phyloP scores from a whole-genome alignment of 495 filamentous ascomycete genomes.

The Daldinia loculata region DNA sequence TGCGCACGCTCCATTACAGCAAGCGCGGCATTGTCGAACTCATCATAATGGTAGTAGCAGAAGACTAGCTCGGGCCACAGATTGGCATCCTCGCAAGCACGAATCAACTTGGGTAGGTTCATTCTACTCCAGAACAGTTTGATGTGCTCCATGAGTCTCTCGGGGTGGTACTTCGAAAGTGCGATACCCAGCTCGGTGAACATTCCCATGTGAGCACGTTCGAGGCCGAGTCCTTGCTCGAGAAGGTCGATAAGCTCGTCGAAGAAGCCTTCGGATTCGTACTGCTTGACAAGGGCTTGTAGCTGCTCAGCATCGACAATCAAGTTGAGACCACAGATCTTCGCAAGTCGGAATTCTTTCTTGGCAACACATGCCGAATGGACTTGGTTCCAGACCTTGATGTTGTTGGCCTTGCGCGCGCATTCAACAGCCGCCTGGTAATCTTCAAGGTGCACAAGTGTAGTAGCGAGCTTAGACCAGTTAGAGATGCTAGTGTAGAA shows the following conservation, averaged over 20 bases:
- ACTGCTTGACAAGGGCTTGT: constrained; percentile 91
- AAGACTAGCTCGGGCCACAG: constrained; percentile 99
- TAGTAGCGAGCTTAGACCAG: constrained; percentile 99
- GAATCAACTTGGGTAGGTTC: constrained; percentile 98
- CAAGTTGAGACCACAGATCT: constrained; percentile 98
- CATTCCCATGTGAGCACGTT: constrained; percentile 85
- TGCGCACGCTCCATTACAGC: constrained; percentile 99
- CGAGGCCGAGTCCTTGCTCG: constrained; percentile 93
- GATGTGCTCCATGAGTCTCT: constrained; percentile 97
- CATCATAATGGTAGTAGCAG: constrained; percentile 98
- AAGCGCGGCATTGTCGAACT: constrained; percentile 97
- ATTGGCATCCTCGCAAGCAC: constrained; percentile 92
- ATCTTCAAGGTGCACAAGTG: constrained; percentile 92
- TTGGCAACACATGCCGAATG: constrained; percentile 96
- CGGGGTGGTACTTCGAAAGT: constrained; percentile 94
- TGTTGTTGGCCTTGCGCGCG: constrained; percentile 98
- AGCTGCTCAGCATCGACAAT: constrained; percentile 99
- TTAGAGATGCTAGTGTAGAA: constrained; percentile 99
- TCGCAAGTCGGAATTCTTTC: constrained; percentile 98
- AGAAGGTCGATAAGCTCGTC: constrained; percentile 95
- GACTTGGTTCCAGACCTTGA: constrained; percentile 99
- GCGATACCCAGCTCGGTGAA: constrained; percentile 97
- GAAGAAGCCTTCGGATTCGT: constrained; percentile 97
- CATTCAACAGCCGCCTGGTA: constrained; percentile 99
- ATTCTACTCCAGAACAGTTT: constrained; percentile 99